Base-by-base conservation (phyloP, 2,329 filamentous ascomycete species). In the Ambrosiella beaveri region DNA sequence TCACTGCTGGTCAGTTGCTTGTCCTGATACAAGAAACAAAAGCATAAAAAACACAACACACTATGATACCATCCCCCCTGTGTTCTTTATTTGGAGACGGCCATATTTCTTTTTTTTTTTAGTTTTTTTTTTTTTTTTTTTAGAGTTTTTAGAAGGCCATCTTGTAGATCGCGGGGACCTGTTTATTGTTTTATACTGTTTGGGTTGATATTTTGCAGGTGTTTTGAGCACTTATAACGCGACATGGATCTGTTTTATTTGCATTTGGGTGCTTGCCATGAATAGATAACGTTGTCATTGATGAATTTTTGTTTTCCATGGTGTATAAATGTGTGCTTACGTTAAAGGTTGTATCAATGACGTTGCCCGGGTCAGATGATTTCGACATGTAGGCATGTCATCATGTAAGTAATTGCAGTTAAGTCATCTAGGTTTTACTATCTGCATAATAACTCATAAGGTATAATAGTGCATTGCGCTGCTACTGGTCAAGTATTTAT, bases 51-150 rank as follows among this genome's bases (percentile, higher is more conserved):
- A 51, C 47, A 51, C 47, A 51, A 51, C 47, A 51, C 47, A 51
- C 47, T 51, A 55, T 58, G 57, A 58, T 58, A 58, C 57, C 53
- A 55, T n/a, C 52, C 53, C 35, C 53, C n/a, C 40, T 12, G 37
- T 54, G 17, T 55, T 55, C 36, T 27, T 9, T 27, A 27, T 55
- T 55, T 55, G 53, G 38, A 55, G 37, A 44, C 11, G 38, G 53
- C 15, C 51, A 36, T 54, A 15, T 58, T 15, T 19, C 19, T 19
- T 19, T 19, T 27, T 27, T 27, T 27, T 2, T 27, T 52, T 37
- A 17, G n/a, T n/a, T n/a, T n/a, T 27, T 27, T 4, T 27, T 3
- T 27, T 27, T 27, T 27, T 27, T 27, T 27, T 27, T 38, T 36
- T 39, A 47, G 50, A 55, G 38, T 44, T 55, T 44, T 55, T 41